Evolutionary conservation across 352 stramenopile species (phyloP), one percentile per base, ranked within the genome.

Genomic region (Globisporangium uncinulatum): DNA sequence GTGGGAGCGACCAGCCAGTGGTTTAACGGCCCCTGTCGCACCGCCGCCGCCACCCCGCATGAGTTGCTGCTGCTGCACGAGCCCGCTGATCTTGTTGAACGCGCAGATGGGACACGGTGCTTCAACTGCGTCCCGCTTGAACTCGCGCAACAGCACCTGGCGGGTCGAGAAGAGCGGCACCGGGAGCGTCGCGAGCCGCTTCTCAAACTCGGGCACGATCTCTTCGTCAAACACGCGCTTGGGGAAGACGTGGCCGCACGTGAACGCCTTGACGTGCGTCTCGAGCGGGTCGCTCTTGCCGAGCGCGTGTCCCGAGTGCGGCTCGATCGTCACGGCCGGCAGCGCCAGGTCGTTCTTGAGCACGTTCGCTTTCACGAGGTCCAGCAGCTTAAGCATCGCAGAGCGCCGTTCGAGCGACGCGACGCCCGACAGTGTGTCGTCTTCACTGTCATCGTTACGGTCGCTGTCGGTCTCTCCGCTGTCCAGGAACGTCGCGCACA

Each of bases 141-240:
- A 95, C 63, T 95, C 85, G 15, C 60, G 65, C 9, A 79, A 49
- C 47, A 95, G 75, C 34, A 86, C 63, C 10, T 83, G 69, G 56
- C 80, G 87, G 11, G 85, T 92, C 20, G 71, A 66, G 56, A 83
- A 77, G 2, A 95, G 48, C 13, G 79, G 69, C 43, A 79, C 62
- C 1, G 81, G 71, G 15, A 91, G 59, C 8, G 78, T 59, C 34
- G 76, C 85, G 72, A 95, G 82, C 19, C 79, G 78, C 66, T 85
- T 91, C 39, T 92, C 85, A 52, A 95, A 95, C 57, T 90, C 77
- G 10, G 72, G 70, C 17, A 93, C 47, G 13, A 95, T 72, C 37
- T 95, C 85, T 55, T 95, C 85, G 50, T 95, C 83, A 47, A 90
- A 93, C 47, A 95, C 71, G 32, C 85, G 81, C 69, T 92, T 92